phyloP scores from a whole-genome alignment of 495 filamentous ascomycete genomes.

The Aspergillus conjunctus region DNA sequence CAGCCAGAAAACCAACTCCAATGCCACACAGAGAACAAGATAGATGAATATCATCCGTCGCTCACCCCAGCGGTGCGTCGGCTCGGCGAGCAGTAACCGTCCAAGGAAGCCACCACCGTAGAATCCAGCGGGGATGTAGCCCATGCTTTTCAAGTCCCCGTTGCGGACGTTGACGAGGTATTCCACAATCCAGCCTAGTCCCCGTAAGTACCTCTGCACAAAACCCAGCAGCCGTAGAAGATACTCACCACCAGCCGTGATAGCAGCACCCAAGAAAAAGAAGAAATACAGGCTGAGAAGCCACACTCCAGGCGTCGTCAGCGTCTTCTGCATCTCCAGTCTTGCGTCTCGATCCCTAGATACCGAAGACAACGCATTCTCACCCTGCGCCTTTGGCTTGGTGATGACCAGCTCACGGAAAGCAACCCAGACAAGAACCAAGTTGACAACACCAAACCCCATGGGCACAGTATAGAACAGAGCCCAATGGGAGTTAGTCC shows the following conservation, averaged over 20 bases:
- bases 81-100: slow-evolving; percentile 32
- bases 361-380: background rate
- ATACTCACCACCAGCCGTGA: slow-evolving; percentile 33
- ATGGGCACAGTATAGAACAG: slow-evolving; percentile 34
- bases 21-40: slow-evolving; percentile 30
- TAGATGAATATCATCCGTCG: slow-evolving; percentile 37
- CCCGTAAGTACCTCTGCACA: background rate
- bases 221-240: background rate
- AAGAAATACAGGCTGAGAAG: slow-evolving; percentile 38
- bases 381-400: background rate
- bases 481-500: slow-evolving; percentile 25
- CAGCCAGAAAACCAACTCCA: slow-evolving; percentile 40
- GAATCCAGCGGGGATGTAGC: slow-evolving; percentile 34
- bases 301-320: slow-evolving; percentile 32
- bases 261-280: slow-evolving; percentile 35
- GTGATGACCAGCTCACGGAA: slow-evolving; percentile 29
- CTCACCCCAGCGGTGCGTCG: slow-evolving; percentile 34
- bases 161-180: slow-evolving; percentile 35
- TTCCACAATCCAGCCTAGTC: slow-evolving; percentile 36
- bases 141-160: slow-evolving; percentile 37
- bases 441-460: slow-evolving; percentile 30
- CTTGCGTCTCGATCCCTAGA: slow-evolving; percentile 16
- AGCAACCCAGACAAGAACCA: slow-evolving; percentile 23
- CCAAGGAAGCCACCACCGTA: slow-evolving; percentile 35
- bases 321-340: slow-evolving; percentile 30